A percentile compares a stretch with the other conserved stretches of the same genome.
These are phyloP conservation scores for Mucor piriformis DNA, from an alignment of 371 early-diverging fungal genomes.

Conservation along the genomic window DNA sequence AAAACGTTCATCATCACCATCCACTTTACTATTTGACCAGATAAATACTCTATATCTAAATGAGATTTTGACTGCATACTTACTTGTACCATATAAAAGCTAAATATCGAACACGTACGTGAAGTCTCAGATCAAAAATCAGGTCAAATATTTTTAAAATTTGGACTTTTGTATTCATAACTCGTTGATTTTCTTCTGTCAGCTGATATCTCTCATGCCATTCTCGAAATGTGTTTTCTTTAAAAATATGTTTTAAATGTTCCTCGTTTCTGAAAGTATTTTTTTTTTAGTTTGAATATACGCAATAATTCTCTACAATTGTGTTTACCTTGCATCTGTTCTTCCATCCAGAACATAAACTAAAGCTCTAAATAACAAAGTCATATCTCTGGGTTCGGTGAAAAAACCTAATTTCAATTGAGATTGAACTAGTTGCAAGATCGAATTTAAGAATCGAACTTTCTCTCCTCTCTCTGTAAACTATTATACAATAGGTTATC, in stretches of 20 bases:
- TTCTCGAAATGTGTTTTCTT: slow-evolving; percentile 11
- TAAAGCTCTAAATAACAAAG: slow-evolving; percentile 36
- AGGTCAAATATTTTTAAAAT: slow-evolving; percentile 52
- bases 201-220: slow-evolving; percentile 46
- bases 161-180: slow-evolving; percentile 55
- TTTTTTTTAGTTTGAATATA: not conserved
- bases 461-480: slow-evolving; percentile 28
- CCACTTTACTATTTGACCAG: too few species aligned
- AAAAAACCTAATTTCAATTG: slow-evolving; percentile 47
- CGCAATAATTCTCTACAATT: not conserved
- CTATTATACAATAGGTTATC: not conserved
- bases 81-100: slow-evolving; percentile 30
- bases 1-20: not conserved
- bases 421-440: slow-evolving; percentile 35
- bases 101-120: slow-evolving; percentile 42
- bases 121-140: slow-evolving; percentile 47
- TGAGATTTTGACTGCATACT: not conserved
- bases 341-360: slow-evolving; percentile 54
- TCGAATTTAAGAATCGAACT: slow-evolving; percentile 35
- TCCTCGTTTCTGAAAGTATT: slow-evolving; percentile 27
- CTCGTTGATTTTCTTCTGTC: slow-evolving; percentile 42
- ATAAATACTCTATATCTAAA: too few species aligned
- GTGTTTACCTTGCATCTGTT: slow-evolving; percentile 36
- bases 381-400: slow-evolving; percentile 30
- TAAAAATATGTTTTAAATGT: slow-evolving; percentile 27